Percentiles rank a stretch among this genome's conserved stretches.
These are phyloP conservation scores for Scolecobasidium constrictum DNA, from an alignment of 2,329 filamentous ascomycete species.

Conservation along the genomic window DNA sequence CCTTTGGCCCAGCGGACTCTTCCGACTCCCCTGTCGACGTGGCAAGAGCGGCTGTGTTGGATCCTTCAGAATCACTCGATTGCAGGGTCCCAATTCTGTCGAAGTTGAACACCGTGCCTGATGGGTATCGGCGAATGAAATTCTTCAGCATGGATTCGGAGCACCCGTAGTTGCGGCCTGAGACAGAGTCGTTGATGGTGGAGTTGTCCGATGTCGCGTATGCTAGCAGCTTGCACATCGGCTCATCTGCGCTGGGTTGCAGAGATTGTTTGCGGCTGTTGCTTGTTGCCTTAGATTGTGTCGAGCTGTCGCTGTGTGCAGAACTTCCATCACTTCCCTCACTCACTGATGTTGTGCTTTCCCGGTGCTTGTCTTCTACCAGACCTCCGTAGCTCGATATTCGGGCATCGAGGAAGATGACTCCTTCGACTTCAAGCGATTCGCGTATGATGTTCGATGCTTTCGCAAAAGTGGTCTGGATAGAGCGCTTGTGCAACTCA, in stretches of 20 bases:
- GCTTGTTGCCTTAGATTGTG: background rate
- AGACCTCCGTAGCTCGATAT: slow-evolving; percentile 1
- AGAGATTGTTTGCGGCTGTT: background rate
- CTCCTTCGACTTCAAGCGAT: slow-evolving; percentile 9
- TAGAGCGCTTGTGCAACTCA: background rate
- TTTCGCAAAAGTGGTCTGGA: slow-evolving; percentile 6
- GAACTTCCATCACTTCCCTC: background rate
- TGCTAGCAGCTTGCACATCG: background rate
- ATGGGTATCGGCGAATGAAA: slow-evolving; percentile 15
- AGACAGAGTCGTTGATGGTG: background rate
- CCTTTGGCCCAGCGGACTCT: background rate
- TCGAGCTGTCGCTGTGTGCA: background rate
- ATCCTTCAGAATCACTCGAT: slow-evolving; percentile 10
- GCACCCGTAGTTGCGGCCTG: slow-evolving; percentile 2
- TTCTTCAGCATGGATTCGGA: slow-evolving; percentile 10
- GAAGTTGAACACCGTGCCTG: slow-evolving; percentile 18
- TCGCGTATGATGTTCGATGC: slow-evolving; percentile 7
- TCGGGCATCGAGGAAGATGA: slow-evolving; percentile 8
- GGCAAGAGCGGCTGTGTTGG: background rate
- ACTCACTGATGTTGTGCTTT: background rate
- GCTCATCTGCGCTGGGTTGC: background rate
- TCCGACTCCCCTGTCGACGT: background rate
- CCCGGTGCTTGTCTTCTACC: background rate
- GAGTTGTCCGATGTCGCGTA: background rate
- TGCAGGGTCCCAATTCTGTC: slow-evolving; percentile 13